Evolutionary conservation across 805 yeast species (phyloP), one percentile per base, ranked within the genome.

Genomic region (Priceomyces fermenticarens): DNA sequence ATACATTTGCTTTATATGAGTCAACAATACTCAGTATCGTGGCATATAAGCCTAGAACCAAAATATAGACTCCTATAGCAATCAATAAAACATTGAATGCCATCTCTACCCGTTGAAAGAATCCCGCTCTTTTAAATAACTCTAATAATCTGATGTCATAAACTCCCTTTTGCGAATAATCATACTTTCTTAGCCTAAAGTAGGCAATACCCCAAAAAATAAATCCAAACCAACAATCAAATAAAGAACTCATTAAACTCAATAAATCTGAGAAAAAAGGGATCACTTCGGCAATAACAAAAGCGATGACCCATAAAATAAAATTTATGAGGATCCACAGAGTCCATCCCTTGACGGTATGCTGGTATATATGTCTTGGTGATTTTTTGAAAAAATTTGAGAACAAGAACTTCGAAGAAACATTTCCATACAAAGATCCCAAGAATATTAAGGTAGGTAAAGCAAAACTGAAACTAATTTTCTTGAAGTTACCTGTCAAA

Each of bases 181-280:
- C 36, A 14, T 49, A 43, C 38, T 62, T 59, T 45, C 65, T 66
- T 47, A 77, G 59, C 49, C 72, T 67, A 53, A 75, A 69, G 55
- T 56, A 79, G 0, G 84, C 83, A 25, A 76, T 71, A 11, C 81
- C 77, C 84, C 84, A 79, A 49, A 78, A 79, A 5, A 78, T 76
- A 49, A 77, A 79, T 0, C 84, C 84, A 48, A 79, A 80, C 81
- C 83, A 80, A 54, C 83, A 78, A 55, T 79, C 84, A 51, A 79
- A 79, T 38, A 80, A 60, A 2, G 85, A 78, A 10, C 78, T 73
- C 83, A 79, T 78, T 49, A 79, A 60, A 3, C 81, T 70, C 27
- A 79, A 62, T 44, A 79, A 57, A 49, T 78, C 83, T 20, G 77
- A 69, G 58, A 79, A 79, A 55, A 79, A 78, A n/a, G 85, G 85